Conservation (phyloP, 768 basidiomycete species). For the Filobasidium wieringae region DNA sequence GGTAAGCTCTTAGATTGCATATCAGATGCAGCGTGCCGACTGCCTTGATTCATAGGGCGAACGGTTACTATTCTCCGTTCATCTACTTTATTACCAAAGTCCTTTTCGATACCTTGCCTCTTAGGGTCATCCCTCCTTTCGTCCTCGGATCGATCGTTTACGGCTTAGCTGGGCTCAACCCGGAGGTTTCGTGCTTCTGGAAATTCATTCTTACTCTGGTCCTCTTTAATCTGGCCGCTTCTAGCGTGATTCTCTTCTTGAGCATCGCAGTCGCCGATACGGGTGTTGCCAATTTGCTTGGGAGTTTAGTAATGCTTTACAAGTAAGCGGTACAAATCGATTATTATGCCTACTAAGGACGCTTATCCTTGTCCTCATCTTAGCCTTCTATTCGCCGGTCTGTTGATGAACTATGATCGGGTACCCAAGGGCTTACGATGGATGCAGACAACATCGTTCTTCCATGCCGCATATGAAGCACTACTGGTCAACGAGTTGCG, state of each 20-base stretch:
- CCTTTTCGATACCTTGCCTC: conserved; percentile 88
- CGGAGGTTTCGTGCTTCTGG: conserved; percentile 83
- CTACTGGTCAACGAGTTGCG: conserved; percentile 94
- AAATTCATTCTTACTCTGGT: conserved; percentile 95
- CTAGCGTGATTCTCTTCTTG: conserved; percentile 77
- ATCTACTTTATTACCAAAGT: conserved; percentile 97
- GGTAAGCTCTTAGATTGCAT: conserved; percentile 44
- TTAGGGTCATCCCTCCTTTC: conserved; percentile 87
- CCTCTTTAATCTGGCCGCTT: conserved; percentile 91
- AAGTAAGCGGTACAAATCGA: conserved; percentile 53
- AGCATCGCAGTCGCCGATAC: conserved; percentile 78
- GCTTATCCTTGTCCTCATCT: not conserved
- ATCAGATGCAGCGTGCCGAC: too few species aligned
- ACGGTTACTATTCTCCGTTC: conserved; percentile 94
- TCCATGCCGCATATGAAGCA: conserved; percentile 97
- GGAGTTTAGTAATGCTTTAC: conserved; percentile 92
- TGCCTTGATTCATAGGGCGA: conserved; percentile 50
- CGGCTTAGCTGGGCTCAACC: conserved; percentile 85
- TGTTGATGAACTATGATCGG: conserved; percentile 86
- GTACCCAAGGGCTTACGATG: conserved; percentile 61
- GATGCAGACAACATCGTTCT: conserved; percentile 88
- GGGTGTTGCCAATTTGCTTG: conserved; percentile 83
- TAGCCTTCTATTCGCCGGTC: conserved; percentile 87
- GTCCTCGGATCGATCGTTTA: conserved; percentile 94
- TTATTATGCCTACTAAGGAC: not conserved